phyloP scores from a whole-genome alignment of 257 asterid species.

The Fraxinus excelsior region DNA sequence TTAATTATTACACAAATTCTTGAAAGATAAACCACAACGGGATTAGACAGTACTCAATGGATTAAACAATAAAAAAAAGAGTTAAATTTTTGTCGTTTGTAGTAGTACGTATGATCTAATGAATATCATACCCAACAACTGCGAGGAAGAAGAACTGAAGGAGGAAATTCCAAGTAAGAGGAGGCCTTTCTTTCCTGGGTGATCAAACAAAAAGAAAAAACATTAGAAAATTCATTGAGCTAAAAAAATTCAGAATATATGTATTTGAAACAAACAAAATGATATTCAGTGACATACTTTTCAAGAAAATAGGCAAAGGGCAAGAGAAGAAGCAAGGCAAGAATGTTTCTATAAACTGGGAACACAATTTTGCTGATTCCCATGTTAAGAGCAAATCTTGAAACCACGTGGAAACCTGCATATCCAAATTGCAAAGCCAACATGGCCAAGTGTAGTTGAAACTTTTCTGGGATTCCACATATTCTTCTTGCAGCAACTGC shows the following conservation, averaged over 20 bases:
- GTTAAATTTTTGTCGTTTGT: neutral
- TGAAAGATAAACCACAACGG: no score
- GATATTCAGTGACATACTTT: slow-evolving; percentile 45
- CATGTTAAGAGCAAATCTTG: slow-evolving; percentile 94
- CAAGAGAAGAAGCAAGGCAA: slow-evolving; percentile 81
- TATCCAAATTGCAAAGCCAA: slow-evolving; percentile 89
- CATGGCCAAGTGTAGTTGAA: slow-evolving; percentile 89
- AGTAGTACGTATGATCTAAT: neutral
- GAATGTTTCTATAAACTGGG: slow-evolving; percentile 88
- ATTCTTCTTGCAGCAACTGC: slow-evolving; percentile 48
- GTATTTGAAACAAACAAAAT: no score
- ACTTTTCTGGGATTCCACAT: slow-evolving; percentile 78
- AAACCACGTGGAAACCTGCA: slow-evolving; percentile 96
- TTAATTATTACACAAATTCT: no score
- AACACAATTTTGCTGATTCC: slow-evolving; percentile 98
- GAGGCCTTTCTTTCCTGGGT: slow-evolving; percentile 93
- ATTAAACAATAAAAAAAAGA: neutral
- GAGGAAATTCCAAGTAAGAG: slow-evolving; percentile 60
- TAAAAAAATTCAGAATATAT: neutral
- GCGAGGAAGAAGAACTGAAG: slow-evolving; percentile 92
- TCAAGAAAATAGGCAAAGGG: slow-evolving; percentile 98
- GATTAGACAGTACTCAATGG: no score
- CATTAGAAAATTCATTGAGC: neutral
- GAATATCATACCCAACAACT: slow-evolving; percentile 67
- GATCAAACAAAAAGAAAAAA: neutral